Evolutionary conservation across 495 filamentous ascomycete species (phyloP), one percentile per base, ranked within the genome.

Genomic region (Aspergillus nanangensis): DNA sequence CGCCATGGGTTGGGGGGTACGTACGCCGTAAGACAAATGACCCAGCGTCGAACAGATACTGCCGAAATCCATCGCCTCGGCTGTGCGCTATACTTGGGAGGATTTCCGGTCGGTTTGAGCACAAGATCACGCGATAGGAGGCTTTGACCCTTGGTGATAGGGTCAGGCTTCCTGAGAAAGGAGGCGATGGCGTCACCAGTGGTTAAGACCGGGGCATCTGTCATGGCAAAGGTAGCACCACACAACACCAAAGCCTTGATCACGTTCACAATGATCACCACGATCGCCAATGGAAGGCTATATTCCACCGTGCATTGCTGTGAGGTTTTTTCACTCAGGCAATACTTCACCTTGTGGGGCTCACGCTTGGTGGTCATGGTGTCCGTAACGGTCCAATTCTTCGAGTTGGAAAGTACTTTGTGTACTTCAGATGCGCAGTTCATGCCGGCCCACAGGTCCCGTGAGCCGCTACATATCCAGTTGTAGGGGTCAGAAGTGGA

Each of bases 181-280:
- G 65, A 71, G 4, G 57, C 51, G 8, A 81, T 53, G 7, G 74
- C 73, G 56, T 83, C 77, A 5, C 79, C 79, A 1, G 78, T 34
- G 0, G 71, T 80, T 1, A 76, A 55, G 1, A 82, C 51, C 0
- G 67, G 64, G 4, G 62, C 50, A 10, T 65, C 45, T 32, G 50
- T 59, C 17, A 38, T 22, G 38, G 47, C 37, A 38, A 44, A 55
- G 8, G 57, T 47, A 0, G 62, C 60, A 31, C 57, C 20, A 8
- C 50, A 34, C 57, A 73, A 70, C 27, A 56, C 56, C 8, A 60
- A 13, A 8, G 50, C 41, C 38, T 78, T 77, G 13, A 65, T 40
- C 7, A 60, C 11, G 41, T 76, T 76, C 18, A 65, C 33, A 10
- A 17, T 9, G n/a, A 47, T 47, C 19, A 41, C 37, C 5, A 22